Evolutionary conservation across 106 monocot species (phyloP).

Genomic region (Phalaenopsis equestris): DNA sequence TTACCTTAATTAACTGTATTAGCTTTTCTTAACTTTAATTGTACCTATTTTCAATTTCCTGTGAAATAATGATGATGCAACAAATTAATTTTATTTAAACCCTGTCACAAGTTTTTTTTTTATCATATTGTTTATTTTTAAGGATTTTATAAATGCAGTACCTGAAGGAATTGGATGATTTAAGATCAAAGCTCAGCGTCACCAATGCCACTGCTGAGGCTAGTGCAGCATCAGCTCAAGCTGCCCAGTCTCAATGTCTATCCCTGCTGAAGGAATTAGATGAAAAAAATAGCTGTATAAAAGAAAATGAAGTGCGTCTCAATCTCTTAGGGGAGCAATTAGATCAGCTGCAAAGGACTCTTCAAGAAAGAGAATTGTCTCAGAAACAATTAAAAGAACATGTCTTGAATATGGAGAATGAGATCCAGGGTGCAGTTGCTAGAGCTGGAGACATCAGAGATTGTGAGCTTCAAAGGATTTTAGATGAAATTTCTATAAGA

Average conservation of each 20-base stretch:
- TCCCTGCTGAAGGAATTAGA: conserved; percentile 64
- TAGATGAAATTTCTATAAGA: conserved; percentile 63
- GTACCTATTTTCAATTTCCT: not conserved
- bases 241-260: conserved; percentile 59
- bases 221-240: conserved; percentile 68
- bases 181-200: conserved; percentile 60
- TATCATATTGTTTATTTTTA: not conserved
- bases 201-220: conserved; percentile 68
- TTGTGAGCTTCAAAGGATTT: conserved; percentile 42
- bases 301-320: conserved; percentile 64
- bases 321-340: conserved; percentile 58
- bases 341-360: conserved; percentile 64
- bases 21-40: not conserved
- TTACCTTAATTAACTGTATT: not conserved
- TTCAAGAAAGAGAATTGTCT: conserved; percentile 65
- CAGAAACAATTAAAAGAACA: conserved; percentile 78
- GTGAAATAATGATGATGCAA: not conserved
- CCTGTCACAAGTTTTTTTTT: not conserved
- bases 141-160: conserved; percentile 34
- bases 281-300: conserved; percentile 57
- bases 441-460: conserved; percentile 44
- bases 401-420: conserved; percentile 64
- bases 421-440: conserved; percentile 56
- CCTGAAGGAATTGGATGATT: conserved; percentile 57
- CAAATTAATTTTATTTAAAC: not conserved